phyloP scores from a whole-genome alignment of 305 asterid genomes.

The Coffea humblotiana region DNA sequence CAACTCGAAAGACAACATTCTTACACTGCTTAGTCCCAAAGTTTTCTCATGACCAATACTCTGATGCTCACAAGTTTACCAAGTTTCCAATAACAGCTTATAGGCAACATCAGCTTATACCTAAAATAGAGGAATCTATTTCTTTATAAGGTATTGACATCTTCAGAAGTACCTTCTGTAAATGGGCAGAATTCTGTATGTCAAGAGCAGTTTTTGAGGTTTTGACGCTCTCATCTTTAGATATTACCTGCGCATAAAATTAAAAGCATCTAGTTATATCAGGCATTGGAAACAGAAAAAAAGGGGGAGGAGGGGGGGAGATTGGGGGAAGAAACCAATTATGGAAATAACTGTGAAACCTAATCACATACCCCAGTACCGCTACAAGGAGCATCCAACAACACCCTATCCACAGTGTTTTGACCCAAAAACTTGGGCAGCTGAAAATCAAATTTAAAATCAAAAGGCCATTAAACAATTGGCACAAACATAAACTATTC shows the following conservation, averaged over 20 bases:
- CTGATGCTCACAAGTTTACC: background rate
- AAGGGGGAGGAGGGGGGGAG: slow-evolving; percentile 1
- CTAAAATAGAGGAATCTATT: background rate
- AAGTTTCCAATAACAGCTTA: background rate
- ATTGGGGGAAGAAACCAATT: background rate
- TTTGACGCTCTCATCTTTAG: slow-evolving; percentile 91
- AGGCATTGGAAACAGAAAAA: background rate
- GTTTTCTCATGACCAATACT: background rate
- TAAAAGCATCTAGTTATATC: background rate
- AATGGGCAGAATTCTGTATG: slow-evolving; percentile 68
- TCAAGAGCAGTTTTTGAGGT: slow-evolving; percentile 79
- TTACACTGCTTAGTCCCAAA: background rate
- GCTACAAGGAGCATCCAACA: slow-evolving; percentile 98
- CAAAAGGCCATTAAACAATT: background rate
- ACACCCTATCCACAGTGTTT: slow-evolving; percentile 77
- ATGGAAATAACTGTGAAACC: slow-evolving; percentile 17
- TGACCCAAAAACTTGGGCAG: slow-evolving; percentile 83
- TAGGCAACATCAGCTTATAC: background rate
- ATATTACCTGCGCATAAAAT: slow-evolving; percentile 63
- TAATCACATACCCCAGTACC: slow-evolving; percentile 84
- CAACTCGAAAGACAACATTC: background rate
- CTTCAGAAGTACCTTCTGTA: slow-evolving; percentile 68
- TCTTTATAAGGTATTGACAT: background rate
- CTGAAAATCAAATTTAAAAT: slow-evolving; percentile 40
- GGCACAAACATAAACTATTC: background rate